Evolutionary conservation across 495 filamentous ascomycete genomes (phyloP), one percentile per base, ranked within the genome.

Genomic region (Terfezia claveryi): DNA sequence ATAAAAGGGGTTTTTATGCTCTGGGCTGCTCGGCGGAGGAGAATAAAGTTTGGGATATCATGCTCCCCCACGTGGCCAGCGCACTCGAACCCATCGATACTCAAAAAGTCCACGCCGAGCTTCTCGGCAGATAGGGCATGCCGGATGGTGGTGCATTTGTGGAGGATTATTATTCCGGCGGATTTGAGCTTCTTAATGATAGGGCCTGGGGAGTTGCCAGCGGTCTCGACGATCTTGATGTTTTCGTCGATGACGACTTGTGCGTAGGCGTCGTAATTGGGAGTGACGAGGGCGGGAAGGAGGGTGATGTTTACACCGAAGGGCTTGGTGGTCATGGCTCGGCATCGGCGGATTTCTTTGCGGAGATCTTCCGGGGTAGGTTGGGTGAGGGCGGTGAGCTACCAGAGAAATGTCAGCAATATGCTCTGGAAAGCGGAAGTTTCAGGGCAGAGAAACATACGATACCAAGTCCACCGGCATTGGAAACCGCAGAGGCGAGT

Each of bases 221-320:
- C 91, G 8, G 91, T 98, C 73, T 98, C 91, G 61, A 98, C 91
- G 61, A 98, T 85, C 63, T 78, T 80, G 71, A 98, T 76, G 23
- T 88, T 89, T 68, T 93, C 86, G 57, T 94, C 86, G 57, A 98
- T 88, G 65, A 91, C 81, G 23, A 88, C 84, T 65, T 82, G 84
- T 37, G 91, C 87, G 71, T 94, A 98, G 54, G 85, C 91, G 52
- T 68, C 76, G 67, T 96, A 98, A 74, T 96, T 79, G 0, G 91
- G 91, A 11, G 91, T 86, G 0, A 84, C 77, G 36, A 96, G 72
- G 49, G 91, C 78, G 38, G 91, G 91, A 56, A 98, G 81, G 58
- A 98, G 81, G 37, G 91, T 98, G 59, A 98, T 76, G 74, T 98
- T 98, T 56, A 96, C 89, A 64, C 77, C 91, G 69, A 98, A 98